These are phyloP conservation scores for Bretschneidera sinensis DNA, from an alignment of 345 rosid genomes.

Conservation along the genomic window DNA sequence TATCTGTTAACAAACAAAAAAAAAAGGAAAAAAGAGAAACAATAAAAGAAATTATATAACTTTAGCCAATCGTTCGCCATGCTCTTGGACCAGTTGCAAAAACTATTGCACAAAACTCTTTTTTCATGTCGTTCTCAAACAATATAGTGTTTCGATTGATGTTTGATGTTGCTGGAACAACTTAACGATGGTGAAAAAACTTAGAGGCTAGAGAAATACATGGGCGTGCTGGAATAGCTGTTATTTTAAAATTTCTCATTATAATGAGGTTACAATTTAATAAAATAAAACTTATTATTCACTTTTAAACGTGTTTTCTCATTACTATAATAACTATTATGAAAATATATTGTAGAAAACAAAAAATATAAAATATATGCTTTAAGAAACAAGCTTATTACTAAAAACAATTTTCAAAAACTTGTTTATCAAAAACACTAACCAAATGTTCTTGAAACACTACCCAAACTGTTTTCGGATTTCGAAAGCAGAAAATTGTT, in stretches of 20 bases:
- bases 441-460: too few relatives aligned
- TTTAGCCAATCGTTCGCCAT: constrained; percentile 33
- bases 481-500: too few relatives aligned
- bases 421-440: too few relatives aligned
- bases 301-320: too few relatives aligned
- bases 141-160: background rate
- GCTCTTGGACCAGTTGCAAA: constrained; percentile 29
- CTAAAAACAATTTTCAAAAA: too few relatives aligned
- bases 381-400: too few relatives aligned
- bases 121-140: constrained; percentile 8
- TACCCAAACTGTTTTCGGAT: too few relatives aligned
- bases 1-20: too few relatives aligned
- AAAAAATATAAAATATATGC: too few relatives aligned
- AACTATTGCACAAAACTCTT: constrained; percentile 19
- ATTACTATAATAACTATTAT: too few relatives aligned
- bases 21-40: background rate
- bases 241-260: background rate
- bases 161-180: background rate
- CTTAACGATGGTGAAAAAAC: background rate
- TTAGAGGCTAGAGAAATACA: background rate
- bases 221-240: too few relatives aligned
- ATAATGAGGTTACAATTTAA: background rate
- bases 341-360: too few relatives aligned
- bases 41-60: constrained; percentile 13
- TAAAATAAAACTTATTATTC: background rate